phyloP scores from a whole-genome alignment of 371 early-diverging fungal genomes.

The Apophysomyces trapeziformis region DNA sequence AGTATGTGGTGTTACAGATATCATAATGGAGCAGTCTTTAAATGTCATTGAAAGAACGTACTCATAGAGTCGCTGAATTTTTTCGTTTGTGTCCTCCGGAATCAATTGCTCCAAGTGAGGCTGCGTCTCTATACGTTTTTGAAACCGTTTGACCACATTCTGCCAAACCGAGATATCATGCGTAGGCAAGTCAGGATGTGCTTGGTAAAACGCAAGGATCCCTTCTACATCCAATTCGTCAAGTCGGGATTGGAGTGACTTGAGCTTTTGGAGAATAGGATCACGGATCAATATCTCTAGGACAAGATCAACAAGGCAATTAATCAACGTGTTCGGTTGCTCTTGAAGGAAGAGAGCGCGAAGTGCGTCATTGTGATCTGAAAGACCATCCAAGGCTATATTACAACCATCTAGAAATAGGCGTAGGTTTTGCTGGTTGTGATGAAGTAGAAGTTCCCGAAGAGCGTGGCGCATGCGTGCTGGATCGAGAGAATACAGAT shows the following conservation, averaged over 20 bases:
- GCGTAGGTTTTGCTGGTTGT: slow-evolving; percentile 41
- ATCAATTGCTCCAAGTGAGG: background rate
- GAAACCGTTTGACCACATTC: slow-evolving; percentile 20
- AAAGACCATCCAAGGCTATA: slow-evolving; percentile 2
- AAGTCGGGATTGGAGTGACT: slow-evolving; percentile 42
- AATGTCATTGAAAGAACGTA: slow-evolving; percentile 63
- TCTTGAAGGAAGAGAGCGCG: background rate
- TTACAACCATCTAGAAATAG: slow-evolving; percentile 30
- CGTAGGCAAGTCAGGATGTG: background rate
- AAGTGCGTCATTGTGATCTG: background rate
- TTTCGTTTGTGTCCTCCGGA: background rate
- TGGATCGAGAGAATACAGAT: slow-evolving; percentile 50
- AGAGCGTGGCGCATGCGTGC: slow-evolving; percentile 39
- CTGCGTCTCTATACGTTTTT: slow-evolving; percentile 10
- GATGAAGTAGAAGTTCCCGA: slow-evolving; percentile 20
- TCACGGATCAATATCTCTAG: slow-evolving; percentile 35
- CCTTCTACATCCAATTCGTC: slow-evolving; percentile 56
- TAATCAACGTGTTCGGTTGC: background rate
- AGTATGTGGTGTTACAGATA: slow-evolving; percentile 21
- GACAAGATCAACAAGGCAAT: background rate
- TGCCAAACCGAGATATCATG: slow-evolving; percentile 34
- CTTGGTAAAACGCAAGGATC: slow-evolving; percentile 32
- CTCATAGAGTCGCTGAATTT: slow-evolving; percentile 42
- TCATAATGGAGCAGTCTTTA: slow-evolving; percentile 65
- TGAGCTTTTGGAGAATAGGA: slow-evolving; percentile 39